These are phyloP conservation scores for Beauveria sp. DNA, from an alignment of 2,329 filamentous ascomycete species.

Conservation along the genomic window DNA sequence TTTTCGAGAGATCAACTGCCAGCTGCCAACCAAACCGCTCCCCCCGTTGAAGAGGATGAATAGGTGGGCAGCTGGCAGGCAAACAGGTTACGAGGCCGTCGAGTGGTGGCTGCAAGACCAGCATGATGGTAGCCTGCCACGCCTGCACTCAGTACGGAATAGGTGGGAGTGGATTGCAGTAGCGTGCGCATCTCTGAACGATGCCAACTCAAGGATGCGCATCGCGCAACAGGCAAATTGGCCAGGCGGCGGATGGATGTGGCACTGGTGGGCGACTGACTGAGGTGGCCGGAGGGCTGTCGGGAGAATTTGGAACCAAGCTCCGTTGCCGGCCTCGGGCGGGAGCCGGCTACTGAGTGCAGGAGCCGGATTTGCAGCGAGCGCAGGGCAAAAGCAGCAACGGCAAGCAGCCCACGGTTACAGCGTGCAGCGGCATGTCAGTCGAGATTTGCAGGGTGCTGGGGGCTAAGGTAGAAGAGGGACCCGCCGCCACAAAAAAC, in stretches of 20 bases:
- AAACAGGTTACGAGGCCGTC: too few species aligned
- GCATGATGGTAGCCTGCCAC: background rate
- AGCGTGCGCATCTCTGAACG: too few species aligned
- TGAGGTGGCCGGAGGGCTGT: background rate
- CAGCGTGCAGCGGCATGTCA: background rate
- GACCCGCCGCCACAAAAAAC: constrained; percentile 1
- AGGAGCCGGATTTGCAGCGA: too few species aligned
- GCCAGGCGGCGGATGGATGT: background rate
- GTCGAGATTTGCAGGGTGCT: constrained; percentile 3
- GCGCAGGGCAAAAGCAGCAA: too few species aligned
- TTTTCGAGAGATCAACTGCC: background rate
- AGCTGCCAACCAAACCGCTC: too few species aligned
- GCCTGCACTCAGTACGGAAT: too few species aligned
- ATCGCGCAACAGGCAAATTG: background rate
- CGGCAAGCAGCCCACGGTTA: background rate
- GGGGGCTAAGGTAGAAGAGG: background rate
- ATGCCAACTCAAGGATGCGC: too few species aligned
- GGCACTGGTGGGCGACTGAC: too few species aligned
- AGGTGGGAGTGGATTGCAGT: background rate
- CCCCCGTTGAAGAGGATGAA: too few species aligned
- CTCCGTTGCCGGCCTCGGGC: constrained; percentile 6
- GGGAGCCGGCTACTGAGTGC: background rate
- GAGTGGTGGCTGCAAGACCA: too few species aligned
- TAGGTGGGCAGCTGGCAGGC: background rate
- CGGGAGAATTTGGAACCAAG: background rate